Evolutionary conservation across 352 stramenopile genomes (phyloP).

Genomic region (Phytophthora sansomeana): DNA sequence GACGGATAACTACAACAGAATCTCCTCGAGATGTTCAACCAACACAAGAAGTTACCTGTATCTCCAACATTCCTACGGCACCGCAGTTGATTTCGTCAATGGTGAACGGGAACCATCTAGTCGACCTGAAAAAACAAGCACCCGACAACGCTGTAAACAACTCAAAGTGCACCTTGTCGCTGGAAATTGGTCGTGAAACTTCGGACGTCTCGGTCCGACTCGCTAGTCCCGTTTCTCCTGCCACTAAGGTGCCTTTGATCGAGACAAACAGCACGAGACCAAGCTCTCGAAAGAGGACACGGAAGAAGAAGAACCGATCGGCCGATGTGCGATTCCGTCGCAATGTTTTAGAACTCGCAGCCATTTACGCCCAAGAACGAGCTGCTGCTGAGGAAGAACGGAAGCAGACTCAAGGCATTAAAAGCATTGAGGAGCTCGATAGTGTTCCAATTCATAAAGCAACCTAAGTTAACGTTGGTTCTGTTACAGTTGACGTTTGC

Average conservation of each 20-base stretch:
- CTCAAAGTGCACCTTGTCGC: background rate
- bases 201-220: background rate
- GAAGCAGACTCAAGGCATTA: constrained; percentile 20
- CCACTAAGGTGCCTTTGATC: background rate
- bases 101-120: background rate
- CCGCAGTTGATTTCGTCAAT: background rate
- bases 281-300: constrained; percentile 10
- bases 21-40: background rate
- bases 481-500: constrained; percentile 8
- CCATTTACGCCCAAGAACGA: constrained; percentile 26
- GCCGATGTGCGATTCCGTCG: constrained; percentile 19
- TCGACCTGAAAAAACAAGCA: background rate
- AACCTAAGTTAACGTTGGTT: no score
- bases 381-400: constrained; percentile 18
- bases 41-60: background rate
- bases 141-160: background rate
- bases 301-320: constrained; percentile 25
- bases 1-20: background rate
- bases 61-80: background rate
- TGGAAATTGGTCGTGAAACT: background rate
- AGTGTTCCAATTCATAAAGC: constrained; percentile 11
- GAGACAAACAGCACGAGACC: constrained; percentile 6
- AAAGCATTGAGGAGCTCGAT: constrained; percentile 10
- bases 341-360: constrained; percentile 23
- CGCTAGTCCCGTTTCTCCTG: background rate